Evolutionary conservation across 2,329 filamentous ascomycete genomes (phyloP).

Genomic region (Cylindrodendrum hubeiense): DNA sequence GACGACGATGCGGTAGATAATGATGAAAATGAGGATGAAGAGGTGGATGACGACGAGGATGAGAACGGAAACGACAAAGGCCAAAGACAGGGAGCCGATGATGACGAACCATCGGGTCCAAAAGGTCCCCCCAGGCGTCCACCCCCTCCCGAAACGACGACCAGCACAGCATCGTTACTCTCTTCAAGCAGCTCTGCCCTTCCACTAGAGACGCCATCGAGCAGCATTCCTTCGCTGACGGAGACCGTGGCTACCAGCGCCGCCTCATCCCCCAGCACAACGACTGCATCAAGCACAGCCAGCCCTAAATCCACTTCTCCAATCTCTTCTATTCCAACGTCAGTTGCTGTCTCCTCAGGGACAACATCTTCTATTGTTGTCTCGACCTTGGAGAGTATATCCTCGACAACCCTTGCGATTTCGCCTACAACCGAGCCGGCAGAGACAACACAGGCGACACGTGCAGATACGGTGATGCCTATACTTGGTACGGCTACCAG

Average conservation of each 20-base stretch:
- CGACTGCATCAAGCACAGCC: background rate
- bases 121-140: background rate
- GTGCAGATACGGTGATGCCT: background rate
- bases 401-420: background rate
- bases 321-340: background rate
- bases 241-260: background rate
- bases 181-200: background rate
- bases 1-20: background rate
- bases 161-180: background rate
- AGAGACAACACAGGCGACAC: background rate
- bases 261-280: background rate
- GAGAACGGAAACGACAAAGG: background rate
- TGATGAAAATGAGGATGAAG: background rate
- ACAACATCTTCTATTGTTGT: background rate
- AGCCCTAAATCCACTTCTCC: background rate
- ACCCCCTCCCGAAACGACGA: background rate
- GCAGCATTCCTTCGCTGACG: background rate
- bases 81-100: background rate
- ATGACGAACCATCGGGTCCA: background rate
- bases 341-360: background rate
- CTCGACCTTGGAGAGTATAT: background rate
- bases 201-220: background rate
- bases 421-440: background rate
- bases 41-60: background rate
- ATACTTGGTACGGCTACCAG: background rate